Conservation (phyloP, 164 flowering plant genomes). For the Sextonia rubra region DNA sequence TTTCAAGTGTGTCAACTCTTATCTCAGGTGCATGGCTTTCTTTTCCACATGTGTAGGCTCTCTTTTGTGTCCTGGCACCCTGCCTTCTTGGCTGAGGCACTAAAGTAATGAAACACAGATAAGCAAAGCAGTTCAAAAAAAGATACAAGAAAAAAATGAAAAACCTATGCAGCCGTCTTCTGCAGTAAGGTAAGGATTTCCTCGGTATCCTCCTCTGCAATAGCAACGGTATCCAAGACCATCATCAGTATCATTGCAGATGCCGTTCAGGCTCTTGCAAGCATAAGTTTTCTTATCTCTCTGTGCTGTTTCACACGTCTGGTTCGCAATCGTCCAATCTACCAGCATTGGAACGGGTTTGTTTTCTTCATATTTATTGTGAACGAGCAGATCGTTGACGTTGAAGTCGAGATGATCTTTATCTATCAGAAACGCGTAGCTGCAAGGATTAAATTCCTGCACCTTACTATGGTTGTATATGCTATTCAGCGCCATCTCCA, state of each 20-base stretch:
- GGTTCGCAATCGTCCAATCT: constrained; percentile 42
- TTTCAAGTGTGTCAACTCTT: too few relatives aligned
- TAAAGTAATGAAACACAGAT: too few relatives aligned
- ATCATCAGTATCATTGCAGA: constrained; percentile 2
- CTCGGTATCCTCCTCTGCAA: constrained; percentile 42
- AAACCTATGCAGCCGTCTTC: constrained; percentile 5
- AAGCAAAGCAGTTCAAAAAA: too few relatives aligned
- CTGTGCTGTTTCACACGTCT: constrained; percentile 22
- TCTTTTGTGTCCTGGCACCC: too few relatives aligned
- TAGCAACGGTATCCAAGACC: constrained; percentile 45
- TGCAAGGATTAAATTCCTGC: constrained; percentile 1
- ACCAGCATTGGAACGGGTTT: constrained; percentile 13
- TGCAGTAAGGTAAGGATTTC: constrained; percentile 46
- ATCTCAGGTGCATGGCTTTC: too few relatives aligned
- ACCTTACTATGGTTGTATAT: neutral
- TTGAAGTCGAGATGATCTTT: neutral
- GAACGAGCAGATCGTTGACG: neutral
- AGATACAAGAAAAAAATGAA: too few relatives aligned
- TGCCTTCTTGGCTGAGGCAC: too few relatives aligned
- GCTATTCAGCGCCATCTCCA: neutral
- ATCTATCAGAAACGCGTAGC: constrained; percentile 11
- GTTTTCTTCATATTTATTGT: too few relatives aligned
- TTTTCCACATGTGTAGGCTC: too few relatives aligned
- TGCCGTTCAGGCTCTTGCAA: constrained; percentile 18
- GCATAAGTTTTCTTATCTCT: constrained; percentile 16